Evolutionary conservation across 2,329 filamentous ascomycete genomes (phyloP).

Genomic region (Claviceps sp.): DNA sequence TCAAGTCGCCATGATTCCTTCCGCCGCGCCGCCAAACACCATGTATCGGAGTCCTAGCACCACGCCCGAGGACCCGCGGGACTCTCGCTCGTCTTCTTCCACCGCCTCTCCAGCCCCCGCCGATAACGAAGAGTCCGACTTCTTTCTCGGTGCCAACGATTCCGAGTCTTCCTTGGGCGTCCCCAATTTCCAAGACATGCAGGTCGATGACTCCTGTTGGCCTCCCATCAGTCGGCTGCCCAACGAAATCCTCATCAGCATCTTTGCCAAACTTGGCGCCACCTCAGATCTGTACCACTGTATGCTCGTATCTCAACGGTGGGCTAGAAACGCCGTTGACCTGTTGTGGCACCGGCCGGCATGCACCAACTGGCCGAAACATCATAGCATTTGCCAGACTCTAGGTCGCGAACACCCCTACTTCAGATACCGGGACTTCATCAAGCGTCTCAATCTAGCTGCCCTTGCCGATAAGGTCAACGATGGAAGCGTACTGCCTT

Average conservation of each 20-base stretch:
- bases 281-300: slow-evolving; percentile 70
- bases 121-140: slow-evolving; percentile 87
- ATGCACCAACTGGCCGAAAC: slow-evolving; percentile 75
- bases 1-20: slow-evolving; percentile 6
- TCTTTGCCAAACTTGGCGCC: slow-evolving; percentile 72
- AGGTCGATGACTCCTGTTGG: slow-evolving; percentile 52
- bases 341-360: slow-evolving; percentile 89
- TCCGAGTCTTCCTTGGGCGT: slow-evolving; percentile 84
- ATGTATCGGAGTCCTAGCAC: slow-evolving; percentile 11
- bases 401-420: slow-evolving; percentile 60
- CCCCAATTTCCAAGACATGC: slow-evolving; percentile 63
- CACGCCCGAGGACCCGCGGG: slow-evolving; percentile 27
- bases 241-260: slow-evolving; percentile 85
- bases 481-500: slow-evolving; percentile 76
- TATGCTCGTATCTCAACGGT: slow-evolving; percentile 88
- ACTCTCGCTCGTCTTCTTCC: slow-evolving; percentile 50
- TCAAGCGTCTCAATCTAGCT: slow-evolving; percentile 84
- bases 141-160: slow-evolving; percentile 79
- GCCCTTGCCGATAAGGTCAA: slow-evolving; percentile 61
- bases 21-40: slow-evolving; percentile 7
- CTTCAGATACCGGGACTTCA: slow-evolving; percentile 80
- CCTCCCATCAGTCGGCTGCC: slow-evolving; percentile 78
- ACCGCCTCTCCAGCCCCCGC: slow-evolving; percentile 62
- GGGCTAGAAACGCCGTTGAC: slow-evolving; percentile 86
- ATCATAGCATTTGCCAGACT: slow-evolving; percentile 68